These are phyloP conservation scores for Lactarius sanguifluus DNA, from an alignment of 768 basidiomycete species.

Conservation along the genomic window DNA sequence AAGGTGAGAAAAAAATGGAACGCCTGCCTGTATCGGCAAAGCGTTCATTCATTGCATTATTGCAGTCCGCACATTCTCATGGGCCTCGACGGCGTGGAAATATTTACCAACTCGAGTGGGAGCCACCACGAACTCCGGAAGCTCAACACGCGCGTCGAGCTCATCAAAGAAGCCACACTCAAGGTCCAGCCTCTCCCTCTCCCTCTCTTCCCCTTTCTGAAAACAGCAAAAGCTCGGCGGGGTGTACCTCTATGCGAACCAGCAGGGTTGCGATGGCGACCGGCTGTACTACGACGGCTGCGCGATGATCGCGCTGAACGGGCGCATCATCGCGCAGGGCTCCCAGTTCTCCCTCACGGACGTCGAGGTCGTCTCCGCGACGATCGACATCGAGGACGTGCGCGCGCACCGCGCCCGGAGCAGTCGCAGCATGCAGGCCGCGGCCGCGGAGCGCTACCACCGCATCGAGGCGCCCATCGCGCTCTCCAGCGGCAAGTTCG, in stretches of 20 bases:
- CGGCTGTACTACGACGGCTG: constrained; percentile 98
- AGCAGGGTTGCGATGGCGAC: constrained; percentile 98
- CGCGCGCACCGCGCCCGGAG: constrained; percentile 83
- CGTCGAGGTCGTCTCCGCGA: constrained; percentile 95
- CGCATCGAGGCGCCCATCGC: constrained; percentile 82
- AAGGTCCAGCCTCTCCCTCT: constrained; percentile 54
- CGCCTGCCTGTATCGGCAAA: not conserved
- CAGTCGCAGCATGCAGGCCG: constrained; percentile 89
- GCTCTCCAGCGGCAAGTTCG: constrained; percentile 72
- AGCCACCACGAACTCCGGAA: constrained; percentile 99
- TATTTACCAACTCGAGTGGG: constrained; percentile 98
- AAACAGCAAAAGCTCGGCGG: constrained; percentile 72
- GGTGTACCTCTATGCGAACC: constrained; percentile 96
- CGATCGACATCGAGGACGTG: constrained; percentile 95
- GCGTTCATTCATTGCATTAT: not conserved
- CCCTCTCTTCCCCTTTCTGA: not conserved
- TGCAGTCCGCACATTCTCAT: constrained; percentile 91
- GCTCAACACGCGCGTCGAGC: constrained; percentile 82
- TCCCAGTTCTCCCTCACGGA: constrained; percentile 95
- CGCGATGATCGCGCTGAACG: constrained; percentile 94
- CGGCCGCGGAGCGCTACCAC: constrained; percentile 68
- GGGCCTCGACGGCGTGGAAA: constrained; percentile 98
- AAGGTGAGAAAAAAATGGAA: constrained; percentile 52
- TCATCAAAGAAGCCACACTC: constrained; percentile 94
- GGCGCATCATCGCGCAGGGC: constrained; percentile 88